Evolutionary conservation across 202 grass and related monocot genomes (phyloP).

Genomic region (Saccharum hybrid): DNA sequence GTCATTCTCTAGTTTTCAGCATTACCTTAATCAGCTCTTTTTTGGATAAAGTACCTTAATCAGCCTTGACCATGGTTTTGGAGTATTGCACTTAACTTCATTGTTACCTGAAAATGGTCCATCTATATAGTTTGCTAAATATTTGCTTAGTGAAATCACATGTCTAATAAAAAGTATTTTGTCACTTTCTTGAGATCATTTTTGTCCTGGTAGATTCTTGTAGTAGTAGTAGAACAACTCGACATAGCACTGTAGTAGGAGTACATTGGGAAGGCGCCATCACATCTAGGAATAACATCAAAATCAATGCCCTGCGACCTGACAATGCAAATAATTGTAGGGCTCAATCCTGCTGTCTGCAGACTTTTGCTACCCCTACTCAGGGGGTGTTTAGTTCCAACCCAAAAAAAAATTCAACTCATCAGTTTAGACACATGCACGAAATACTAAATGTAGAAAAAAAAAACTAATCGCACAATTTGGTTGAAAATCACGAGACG

Average conservation of each 20-base stretch:
- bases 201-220: background rate
- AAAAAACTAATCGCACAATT: no score
- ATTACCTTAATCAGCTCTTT: background rate
- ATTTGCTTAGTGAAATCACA: background rate
- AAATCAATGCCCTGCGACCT: background rate
- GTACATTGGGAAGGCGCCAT: background rate
- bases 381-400: no score
- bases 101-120: background rate
- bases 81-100: background rate
- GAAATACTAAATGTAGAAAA: no score
- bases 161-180: background rate
- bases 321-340: background rate
- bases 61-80: background rate
- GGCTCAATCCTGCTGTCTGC: background rate
- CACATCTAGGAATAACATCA: constrained; percentile 10
- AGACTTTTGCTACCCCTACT: no score
- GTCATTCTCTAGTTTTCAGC: background rate
- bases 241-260: background rate
- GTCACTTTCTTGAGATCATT: background rate
- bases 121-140: background rate
- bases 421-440: no score
- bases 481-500: no score
- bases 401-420: no score
- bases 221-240: background rate
- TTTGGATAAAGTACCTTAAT: background rate